A percentile compares a stretch with the other conserved stretches of the same genome.
phyloP scores from a whole-genome alignment of 2,329 filamentous ascomycete species.

The Acephala macrosclerotiorum region DNA sequence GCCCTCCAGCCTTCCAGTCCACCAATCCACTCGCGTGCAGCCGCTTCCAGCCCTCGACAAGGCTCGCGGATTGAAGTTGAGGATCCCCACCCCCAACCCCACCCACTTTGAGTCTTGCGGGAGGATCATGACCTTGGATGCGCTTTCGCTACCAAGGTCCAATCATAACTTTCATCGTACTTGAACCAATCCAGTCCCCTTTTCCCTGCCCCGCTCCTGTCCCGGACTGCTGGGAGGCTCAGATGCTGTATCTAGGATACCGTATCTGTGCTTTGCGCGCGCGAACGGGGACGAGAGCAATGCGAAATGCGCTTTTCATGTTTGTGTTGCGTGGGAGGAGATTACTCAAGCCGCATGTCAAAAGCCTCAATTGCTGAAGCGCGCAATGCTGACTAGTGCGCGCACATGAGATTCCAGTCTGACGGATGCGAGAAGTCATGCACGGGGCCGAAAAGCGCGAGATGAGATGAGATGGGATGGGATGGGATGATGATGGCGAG shows the following conservation, averaged over 20 bases:
- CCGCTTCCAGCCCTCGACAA: not conserved
- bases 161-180: not conserved
- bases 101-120: not conserved
- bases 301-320: not conserved
- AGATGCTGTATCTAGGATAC: not conserved
- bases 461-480: too few species aligned
- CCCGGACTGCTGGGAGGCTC: not conserved
- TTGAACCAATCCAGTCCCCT: not conserved
- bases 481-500: not conserved
- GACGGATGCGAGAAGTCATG: not conserved
- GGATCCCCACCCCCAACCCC: not conserved
- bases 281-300: not conserved
- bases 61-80: not conserved
- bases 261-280: slow-evolving; percentile 4
- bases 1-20: not conserved
- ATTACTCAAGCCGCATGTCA: not conserved
- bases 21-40: too few species aligned
- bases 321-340: not conserved
- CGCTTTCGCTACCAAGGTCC: not conserved
- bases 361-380: not conserved
- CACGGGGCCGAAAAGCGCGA: not conserved
- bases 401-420: too few species aligned
- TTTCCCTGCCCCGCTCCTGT: not conserved
- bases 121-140: not conserved
- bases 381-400: not conserved